phyloP scores from a whole-genome alignment of 208 protist species.

The Trichomonas vaginalis region DNA sequence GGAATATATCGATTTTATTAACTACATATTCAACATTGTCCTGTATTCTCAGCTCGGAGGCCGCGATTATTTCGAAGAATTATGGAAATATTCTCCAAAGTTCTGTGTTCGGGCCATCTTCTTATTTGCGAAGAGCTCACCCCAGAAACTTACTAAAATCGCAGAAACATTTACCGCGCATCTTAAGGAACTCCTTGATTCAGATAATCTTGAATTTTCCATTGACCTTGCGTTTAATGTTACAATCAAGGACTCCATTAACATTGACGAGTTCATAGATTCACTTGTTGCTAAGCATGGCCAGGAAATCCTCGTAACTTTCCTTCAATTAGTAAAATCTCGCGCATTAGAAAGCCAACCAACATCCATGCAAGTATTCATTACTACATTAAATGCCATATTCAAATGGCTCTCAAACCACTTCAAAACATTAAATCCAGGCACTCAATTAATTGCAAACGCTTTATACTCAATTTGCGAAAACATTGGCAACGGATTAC shows the following conservation, averaged over 20 bases:
- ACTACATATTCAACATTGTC: not conserved
- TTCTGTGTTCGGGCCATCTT: not conserved
- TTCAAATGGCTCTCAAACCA: not conserved
- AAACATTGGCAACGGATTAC: not conserved
- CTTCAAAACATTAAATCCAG: not conserved
- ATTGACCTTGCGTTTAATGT: not conserved
- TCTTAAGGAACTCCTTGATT: not conserved
- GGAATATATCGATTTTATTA: not conserved
- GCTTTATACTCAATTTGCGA: constrained; percentile 12
- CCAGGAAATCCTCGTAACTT: not conserved
- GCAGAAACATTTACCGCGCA: not conserved
- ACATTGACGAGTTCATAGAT: not conserved
- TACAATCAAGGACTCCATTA: not conserved
- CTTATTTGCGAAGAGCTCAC: not conserved
- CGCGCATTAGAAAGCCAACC: not conserved
- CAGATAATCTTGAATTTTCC: not conserved
- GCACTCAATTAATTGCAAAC: not conserved
- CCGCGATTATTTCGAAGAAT: not conserved
- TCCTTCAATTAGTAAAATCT: not conserved
- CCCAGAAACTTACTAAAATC: not conserved
- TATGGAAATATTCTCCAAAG: not conserved
- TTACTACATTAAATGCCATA: not conserved
- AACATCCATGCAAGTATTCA: not conserved
- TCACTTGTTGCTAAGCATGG: not conserved
- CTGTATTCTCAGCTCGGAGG: not conserved